Conservation (phyloP, 805 yeast species). For the Saturnispora ahearnii region DNA sequence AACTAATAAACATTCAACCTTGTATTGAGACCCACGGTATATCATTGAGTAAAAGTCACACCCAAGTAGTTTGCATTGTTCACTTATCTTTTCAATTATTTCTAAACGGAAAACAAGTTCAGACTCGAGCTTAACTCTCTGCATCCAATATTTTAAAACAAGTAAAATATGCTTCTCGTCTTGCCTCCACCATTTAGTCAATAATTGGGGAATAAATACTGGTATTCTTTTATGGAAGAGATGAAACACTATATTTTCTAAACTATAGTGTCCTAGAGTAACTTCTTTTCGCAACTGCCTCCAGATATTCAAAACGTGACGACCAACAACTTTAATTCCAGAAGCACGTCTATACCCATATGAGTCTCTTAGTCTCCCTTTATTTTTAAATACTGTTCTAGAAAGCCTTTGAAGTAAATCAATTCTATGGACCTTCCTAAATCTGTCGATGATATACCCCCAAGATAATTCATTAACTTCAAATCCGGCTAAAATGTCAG, state of each 20-base stretch:
- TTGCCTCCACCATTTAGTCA: slow-evolving; percentile 39
- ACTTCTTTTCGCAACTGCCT: slow-evolving; percentile 56
- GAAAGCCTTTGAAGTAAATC: slow-evolving; percentile 56
- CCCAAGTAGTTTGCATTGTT: slow-evolving; percentile 79
- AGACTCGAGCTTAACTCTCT: slow-evolving; percentile 36
- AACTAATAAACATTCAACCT: slow-evolving; percentile 77
- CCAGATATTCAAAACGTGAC: slow-evolving; percentile 86
- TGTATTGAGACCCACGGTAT: slow-evolving; percentile 88
- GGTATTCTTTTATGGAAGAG: slow-evolving; percentile 63
- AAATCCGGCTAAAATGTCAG: slow-evolving; percentile 81
- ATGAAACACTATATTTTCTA: slow-evolving; percentile 70
- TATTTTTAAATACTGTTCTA: slow-evolving; percentile 41
- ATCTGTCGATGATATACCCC: slow-evolving; percentile 80
- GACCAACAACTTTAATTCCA: slow-evolving; percentile 57
- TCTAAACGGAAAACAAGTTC: slow-evolving; percentile 53
- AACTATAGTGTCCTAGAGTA: slow-evolving; percentile 54
- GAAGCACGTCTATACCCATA: slow-evolving; percentile 84
- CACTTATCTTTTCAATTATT: slow-evolving; percentile 59
- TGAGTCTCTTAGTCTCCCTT: slow-evolving; percentile 50
- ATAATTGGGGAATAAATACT: slow-evolving; percentile 37
- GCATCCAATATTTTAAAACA: slow-evolving; percentile 38
- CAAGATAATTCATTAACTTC: slow-evolving; percentile 76
- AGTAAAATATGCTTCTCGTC: slow-evolving; percentile 22
- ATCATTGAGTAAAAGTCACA: slow-evolving; percentile 83
- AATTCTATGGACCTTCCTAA: slow-evolving; percentile 33